phyloP scores from a whole-genome alignment of 2,329 filamentous ascomycete species.

The Cytospora chrysosperma region DNA sequence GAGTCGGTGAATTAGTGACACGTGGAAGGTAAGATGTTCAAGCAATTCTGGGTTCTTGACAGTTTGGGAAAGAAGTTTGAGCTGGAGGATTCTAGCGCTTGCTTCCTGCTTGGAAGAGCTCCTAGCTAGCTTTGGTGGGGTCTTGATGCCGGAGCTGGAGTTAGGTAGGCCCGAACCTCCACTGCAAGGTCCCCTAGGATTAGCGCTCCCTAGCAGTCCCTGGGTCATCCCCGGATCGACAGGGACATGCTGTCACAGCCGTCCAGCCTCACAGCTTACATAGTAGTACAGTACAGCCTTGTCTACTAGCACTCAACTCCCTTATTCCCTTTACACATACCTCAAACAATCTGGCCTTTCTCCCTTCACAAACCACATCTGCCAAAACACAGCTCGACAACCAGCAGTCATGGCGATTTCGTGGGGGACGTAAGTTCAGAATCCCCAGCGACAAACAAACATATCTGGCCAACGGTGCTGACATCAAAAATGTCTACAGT shows the following conservation, averaged over 20 bases:
- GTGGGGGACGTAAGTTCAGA: slow-evolving; percentile 50
- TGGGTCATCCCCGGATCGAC: background rate
- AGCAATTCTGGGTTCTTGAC: background rate
- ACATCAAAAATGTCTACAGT: slow-evolving; percentile 36
- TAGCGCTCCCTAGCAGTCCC: background rate
- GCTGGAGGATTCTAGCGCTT: background rate
- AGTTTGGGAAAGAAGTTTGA: background rate
- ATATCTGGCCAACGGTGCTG: background rate
- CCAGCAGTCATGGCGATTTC: slow-evolving; percentile 40
- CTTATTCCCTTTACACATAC: background rate
- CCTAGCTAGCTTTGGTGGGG: background rate
- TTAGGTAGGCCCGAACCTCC: background rate
- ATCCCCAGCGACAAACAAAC: background rate
- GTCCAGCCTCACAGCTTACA: background rate
- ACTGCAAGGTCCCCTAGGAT: background rate
- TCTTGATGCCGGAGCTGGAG: background rate
- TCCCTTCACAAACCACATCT: background rate
- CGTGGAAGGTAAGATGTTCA: background rate
- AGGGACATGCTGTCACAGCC: background rate
- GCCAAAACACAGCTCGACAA: slow-evolving; percentile 14
- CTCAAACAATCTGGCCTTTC: slow-evolving; percentile 3
- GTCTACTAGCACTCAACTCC: background rate
- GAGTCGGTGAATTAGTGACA: background rate
- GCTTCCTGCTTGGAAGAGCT: background rate
- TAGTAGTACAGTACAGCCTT: background rate